Evolutionary conservation across 805 yeast species (phyloP), one percentile per base, ranked within the genome.

Genomic region (Kodamaea restingae): DNA sequence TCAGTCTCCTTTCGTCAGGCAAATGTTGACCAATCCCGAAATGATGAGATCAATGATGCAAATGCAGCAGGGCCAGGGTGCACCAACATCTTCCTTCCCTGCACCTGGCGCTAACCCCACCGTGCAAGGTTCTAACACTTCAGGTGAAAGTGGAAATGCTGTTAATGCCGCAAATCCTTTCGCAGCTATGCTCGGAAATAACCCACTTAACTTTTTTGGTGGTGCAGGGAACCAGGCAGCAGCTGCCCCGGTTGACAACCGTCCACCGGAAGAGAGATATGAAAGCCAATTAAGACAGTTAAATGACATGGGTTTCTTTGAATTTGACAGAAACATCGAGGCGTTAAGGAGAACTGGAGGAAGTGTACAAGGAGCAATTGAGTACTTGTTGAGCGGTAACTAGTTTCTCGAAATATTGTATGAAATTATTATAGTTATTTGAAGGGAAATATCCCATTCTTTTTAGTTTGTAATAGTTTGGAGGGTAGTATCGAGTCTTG

Each of bases 281-380:
- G 71, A 63, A 46, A 49, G 42, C 31, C 73, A 69, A 45, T 63
- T 69, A 52, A 55, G 71, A 45, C 74, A 67, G 48, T 63, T 69
- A 51, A 69, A 69, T 49, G 74, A 69, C 45, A 69, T 69, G 74
- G 74, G 74, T n/a, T 91, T 91, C 67, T 79, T 77, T 49, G 97
- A 91, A 50, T 91, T 91, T 57, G 98, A 91, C 50, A 75, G 86
- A 50, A 93, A 93, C 56, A 88, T 93, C 17, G 81, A 80, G 20
- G 98, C 98, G 1, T 73, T 93, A 52, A 80, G 97, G 67, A 80
- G 98, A 65, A 80, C 91, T 40, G 98, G 98, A 24, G 98, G 98
- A 7, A 86, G 90, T 46, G 97, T 91, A 18, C 96, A 91, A 65
- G 97, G 97, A 33, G 98, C 98, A 8, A 72, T 91, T 37, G 97